A percentile compares a stretch with the other conserved stretches of the same genome.
Conservation (phyloP, 345 rosid genomes). For the Arabis hirsuta region DNA sequence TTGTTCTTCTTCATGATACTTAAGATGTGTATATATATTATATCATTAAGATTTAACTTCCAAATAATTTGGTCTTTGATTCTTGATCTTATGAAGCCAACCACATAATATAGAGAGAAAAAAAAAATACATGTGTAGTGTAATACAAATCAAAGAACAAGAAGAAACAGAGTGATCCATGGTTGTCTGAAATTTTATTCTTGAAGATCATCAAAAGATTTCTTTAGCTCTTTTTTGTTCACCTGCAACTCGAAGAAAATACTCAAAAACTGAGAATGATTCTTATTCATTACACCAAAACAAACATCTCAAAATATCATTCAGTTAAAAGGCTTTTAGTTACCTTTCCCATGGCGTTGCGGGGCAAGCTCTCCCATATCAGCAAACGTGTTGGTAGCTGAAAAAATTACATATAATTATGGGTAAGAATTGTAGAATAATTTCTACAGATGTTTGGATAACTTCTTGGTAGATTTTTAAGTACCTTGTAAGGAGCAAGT, state of each 20-base stretch:
- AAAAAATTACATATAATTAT: conserved; percentile 1
- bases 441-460: background rate
- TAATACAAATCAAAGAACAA: conserved; percentile 8
- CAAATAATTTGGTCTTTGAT: conserved; percentile 1
- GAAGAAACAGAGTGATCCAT: conserved; percentile 12
- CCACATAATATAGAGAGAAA: background rate
- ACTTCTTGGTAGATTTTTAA: conserved; percentile 1
- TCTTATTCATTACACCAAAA: conserved; percentile 24
- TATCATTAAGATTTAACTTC: conserved; percentile 13
- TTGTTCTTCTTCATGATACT: background rate
- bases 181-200: conserved; percentile 34
- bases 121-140: conserved; percentile 2
- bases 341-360: conserved; percentile 99
- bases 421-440: background rate
- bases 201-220: conserved; percentile 53
- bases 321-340: conserved; percentile 2
- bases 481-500: conserved; percentile 99
- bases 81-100: conserved; percentile 10
- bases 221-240: conserved; percentile 91
- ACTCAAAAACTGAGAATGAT: conserved; percentile 6
- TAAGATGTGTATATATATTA: background rate
- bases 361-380: conserved; percentile 89
- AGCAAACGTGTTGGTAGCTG: conserved; percentile 87
- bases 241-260: conserved; percentile 54
- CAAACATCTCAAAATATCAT: conserved; percentile 1